phyloP scores from a whole-genome alignment of 768 basidiomycete genomes.

The Lactifluus echinatus region DNA sequence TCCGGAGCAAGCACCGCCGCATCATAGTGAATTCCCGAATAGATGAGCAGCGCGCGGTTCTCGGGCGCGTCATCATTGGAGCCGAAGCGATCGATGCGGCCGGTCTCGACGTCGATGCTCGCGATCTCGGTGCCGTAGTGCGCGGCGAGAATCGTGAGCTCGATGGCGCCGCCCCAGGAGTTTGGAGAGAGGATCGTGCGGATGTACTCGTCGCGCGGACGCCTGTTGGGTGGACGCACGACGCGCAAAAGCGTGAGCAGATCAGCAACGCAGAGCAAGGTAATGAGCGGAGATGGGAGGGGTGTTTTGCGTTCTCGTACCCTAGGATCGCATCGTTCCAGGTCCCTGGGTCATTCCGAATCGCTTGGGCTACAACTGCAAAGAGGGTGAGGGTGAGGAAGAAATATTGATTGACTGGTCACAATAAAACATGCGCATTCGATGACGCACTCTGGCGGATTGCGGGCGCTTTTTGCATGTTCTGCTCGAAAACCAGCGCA shows the following conservation, averaged over 20 bases:
- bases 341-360: slow-evolving; percentile 56
- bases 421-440: background rate
- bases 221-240: slow-evolving; percentile 30
- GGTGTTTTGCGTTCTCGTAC: slow-evolving; percentile 34
- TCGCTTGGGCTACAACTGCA: slow-evolving; percentile 77
- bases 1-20: slow-evolving; percentile 76
- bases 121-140: slow-evolving; percentile 83
- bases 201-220: slow-evolving; percentile 61
- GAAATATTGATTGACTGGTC: background rate
- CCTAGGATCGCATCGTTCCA: slow-evolving; percentile 86
- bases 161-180: slow-evolving; percentile 96
- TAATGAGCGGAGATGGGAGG: too few relatives aligned
- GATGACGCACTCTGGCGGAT: slow-evolving; percentile 61
- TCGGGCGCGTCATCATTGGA: slow-evolving; percentile 34
- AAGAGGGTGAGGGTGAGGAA: background rate
- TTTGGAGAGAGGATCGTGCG: slow-evolving; percentile 67
- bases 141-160: slow-evolving; percentile 74
- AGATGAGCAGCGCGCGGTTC: slow-evolving; percentile 58
- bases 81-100: slow-evolving; percentile 76
- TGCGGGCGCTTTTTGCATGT: slow-evolving; percentile 55
- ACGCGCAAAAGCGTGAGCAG: background rate
- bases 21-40: slow-evolving; percentile 97
- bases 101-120: slow-evolving; percentile 87
- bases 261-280: background rate
- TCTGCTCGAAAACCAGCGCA: slow-evolving; percentile 79